These are phyloP conservation scores for Biscogniauxia sp. DNA, from an alignment of 2,329 filamentous ascomycete species.

Conservation along the genomic window DNA sequence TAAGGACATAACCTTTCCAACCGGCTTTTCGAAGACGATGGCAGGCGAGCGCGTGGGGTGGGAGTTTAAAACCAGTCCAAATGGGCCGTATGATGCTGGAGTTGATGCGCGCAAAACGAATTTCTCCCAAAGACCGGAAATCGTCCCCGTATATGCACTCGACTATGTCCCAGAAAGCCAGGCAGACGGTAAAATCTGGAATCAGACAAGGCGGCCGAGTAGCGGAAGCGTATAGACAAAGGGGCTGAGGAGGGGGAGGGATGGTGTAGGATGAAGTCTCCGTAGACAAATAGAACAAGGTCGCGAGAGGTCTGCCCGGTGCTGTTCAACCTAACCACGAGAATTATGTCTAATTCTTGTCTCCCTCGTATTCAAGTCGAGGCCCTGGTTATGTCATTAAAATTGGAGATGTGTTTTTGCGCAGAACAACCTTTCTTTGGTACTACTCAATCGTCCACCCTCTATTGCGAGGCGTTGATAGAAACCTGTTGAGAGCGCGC, in stretches of 20 bases:
- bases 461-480: not conserved
- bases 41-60: too few relatives aligned
- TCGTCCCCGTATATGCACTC: not conserved
- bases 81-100: too few relatives aligned
- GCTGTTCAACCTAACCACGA: not conserved
- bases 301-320: not conserved
- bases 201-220: not conserved
- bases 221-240: not conserved
- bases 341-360: not conserved
- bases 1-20: not conserved
- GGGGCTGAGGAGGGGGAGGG: too few relatives aligned
- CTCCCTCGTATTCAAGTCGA: not conserved
- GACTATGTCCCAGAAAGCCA: not conserved
- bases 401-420: not conserved
- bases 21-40: not conserved
- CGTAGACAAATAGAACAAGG: not conserved
- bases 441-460: not conserved
- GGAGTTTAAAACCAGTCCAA: too few relatives aligned
- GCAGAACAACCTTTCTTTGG: not conserved
- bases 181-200: not conserved
- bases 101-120: too few relatives aligned
- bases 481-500: not conserved
- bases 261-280: not conserved
- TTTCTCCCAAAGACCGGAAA: not conserved
- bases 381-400: not conserved